Percentiles rank a stretch among this genome's conserved stretches.
Conservation (phyloP, 805 yeast genomes). For the Candida loeiensis region DNA sequence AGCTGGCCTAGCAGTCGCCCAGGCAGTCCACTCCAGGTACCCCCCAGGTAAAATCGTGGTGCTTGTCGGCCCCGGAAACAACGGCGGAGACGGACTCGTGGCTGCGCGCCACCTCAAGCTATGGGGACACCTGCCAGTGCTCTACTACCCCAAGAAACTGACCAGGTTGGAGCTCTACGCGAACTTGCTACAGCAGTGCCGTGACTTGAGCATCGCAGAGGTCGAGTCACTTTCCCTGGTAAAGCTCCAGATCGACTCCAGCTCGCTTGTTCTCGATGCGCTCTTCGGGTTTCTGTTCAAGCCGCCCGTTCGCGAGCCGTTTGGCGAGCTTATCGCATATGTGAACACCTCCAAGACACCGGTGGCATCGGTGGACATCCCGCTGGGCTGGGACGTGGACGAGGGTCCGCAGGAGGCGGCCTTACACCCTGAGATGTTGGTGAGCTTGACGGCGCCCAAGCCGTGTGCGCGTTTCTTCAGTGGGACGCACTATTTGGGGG, state of each 20-base stretch:
- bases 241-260: constrained; percentile 12
- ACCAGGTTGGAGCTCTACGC: constrained; percentile 54
- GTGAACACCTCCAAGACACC: constrained; percentile 47
- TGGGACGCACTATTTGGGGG: constrained; percentile 74
- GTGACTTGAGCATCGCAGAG: constrained; percentile 59
- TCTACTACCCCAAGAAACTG: constrained; percentile 72
- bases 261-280: constrained; percentile 57
- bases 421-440: constrained; percentile 63
- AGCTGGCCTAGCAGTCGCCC: constrained; percentile 94
- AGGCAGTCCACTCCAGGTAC: constrained; percentile 66
- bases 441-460: constrained; percentile 92
- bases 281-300: constrained; percentile 91
- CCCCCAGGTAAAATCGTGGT: constrained; percentile 63
- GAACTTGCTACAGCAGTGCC: constrained; percentile 63
- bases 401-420: constrained; percentile 58
- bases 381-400: constrained; percentile 97
- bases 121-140: constrained; percentile 63
- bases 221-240: constrained; percentile 38
- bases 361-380: constrained; percentile 81
- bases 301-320: constrained; percentile 84
- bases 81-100: constrained; percentile 95
- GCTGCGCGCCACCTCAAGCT: constrained; percentile 87
- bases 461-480: constrained; percentile 63
- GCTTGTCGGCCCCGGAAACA: constrained; percentile 93
- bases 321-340: constrained; percentile 39